Conservation (phyloP, 1,139 yeast genomes). For the Lodderomyces margitis region DNA sequence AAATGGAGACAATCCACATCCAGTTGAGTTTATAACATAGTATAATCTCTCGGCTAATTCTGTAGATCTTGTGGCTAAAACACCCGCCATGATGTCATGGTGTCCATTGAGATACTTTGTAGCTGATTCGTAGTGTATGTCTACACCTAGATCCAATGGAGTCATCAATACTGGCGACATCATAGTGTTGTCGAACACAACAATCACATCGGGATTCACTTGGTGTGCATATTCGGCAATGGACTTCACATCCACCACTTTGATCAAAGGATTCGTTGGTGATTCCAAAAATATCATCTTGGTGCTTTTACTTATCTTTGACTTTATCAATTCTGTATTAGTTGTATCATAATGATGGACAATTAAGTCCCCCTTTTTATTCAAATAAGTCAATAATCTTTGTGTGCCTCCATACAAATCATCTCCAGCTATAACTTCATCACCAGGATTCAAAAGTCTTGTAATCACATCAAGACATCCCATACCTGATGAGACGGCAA, state of each 20-base stretch:
- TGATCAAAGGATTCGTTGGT: conserved; percentile 90
- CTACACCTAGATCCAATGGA: conserved; percentile 83
- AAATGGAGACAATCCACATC: conserved; percentile 87
- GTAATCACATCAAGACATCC: conserved; percentile 85
- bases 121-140: conserved; percentile 89
- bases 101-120: conserved; percentile 92
- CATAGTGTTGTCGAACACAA: conserved; percentile 94
- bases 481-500: conserved; percentile 90
- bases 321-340: conserved; percentile 55
- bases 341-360: conserved; percentile 86
- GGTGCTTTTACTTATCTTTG: conserved; percentile 52
- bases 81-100: conserved; percentile 95
- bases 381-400: conserved; percentile 72
- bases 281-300: conserved; percentile 80
- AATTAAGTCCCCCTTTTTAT: conserved; percentile 62
- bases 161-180: conserved; percentile 86
- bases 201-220: conserved; percentile 64
- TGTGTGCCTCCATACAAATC: conserved; percentile 93
- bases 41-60: conserved; percentile 67
- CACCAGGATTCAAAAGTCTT: conserved; percentile 70
- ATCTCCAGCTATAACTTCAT: conserved; percentile 87
- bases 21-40: conserved; percentile 83
- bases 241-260: conserved; percentile 74
- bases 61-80: conserved; percentile 65
- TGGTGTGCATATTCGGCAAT: conserved; percentile 66